Evolutionary conservation across 2,329 filamentous ascomycete genomes (phyloP).

Genomic region (Clarireedia monteithiana): DNA sequence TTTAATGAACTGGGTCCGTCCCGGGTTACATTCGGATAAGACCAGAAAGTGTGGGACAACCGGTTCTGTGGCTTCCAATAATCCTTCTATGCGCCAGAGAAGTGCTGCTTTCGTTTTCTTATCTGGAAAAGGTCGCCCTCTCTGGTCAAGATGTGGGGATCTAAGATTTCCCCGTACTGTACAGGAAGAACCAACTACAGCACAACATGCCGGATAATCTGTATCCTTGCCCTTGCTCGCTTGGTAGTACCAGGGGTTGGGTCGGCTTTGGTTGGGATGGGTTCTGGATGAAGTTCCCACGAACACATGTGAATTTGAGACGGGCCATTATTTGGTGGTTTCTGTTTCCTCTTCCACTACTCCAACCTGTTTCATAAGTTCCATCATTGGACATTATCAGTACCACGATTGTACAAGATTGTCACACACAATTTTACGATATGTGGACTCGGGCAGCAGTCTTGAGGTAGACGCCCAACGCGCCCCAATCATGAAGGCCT

Average conservation of each 20-base stretch:
- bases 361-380: background rate
- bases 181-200: background rate
- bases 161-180: slow-evolving; percentile 1
- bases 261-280: background rate
- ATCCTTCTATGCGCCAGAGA: background rate
- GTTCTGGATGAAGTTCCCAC: background rate
- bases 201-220: background rate
- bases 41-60: background rate
- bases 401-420: no score
- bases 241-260: background rate
- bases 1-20: background rate
- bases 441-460: background rate
- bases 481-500: background rate
- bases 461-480: background rate
- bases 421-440: background rate
- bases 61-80: background rate
- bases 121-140: background rate
- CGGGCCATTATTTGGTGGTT: background rate
- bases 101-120: no score
- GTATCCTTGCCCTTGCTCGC: background rate
- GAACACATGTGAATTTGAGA: background rate
- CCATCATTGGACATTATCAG: no score
- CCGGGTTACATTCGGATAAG: background rate
- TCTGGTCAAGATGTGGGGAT: slow-evolving; percentile 1
- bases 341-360: background rate